Base-by-base conservation (phyloP, 2,329 filamentous ascomycete species). In the Cladosporium austrohemisphaericum region DNA sequence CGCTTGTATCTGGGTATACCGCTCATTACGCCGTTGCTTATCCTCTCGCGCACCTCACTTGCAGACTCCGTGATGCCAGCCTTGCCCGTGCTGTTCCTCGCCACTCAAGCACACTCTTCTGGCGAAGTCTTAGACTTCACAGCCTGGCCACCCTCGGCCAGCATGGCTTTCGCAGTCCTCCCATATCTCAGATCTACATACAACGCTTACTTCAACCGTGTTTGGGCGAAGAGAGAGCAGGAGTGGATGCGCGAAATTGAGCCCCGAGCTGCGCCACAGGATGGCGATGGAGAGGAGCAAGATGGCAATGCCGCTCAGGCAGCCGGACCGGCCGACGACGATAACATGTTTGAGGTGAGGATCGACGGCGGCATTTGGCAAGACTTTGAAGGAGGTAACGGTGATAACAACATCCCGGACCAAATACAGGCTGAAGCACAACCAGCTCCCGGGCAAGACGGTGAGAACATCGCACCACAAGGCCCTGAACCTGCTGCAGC, bases 181-280 rank as follows among this genome's bases (percentile, higher is more conserved):
- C 85, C 85, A 0, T 86, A 86, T 55, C 60, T 86, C 2, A 78
- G 83, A 45, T 76, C 76, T 25, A 71, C 78, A 18, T 88, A 88
- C 66, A 80, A 81, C 49, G 70, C 74, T 23, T 71, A 83, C 44
- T 86, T 85, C 60, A 74, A 81, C 35, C 73, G 72, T 36, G 61
- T 81, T 2, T 83, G 83, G 68, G 72, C 75, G 13, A 72, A 76
- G 16, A 67, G 76, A 45, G 80, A 84, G 60, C 73, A 73, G 55
- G 74, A 72, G 47, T 85, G 83, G 83, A 70, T 83, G 16, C 75
- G 77, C 43, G 80, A 83, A 55, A 76, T 85, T 2, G 79, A 82
- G 51, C 81, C 81, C 8, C 74, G 79, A 9, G 55, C 56, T 20
- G 63, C 51, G 11, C 60, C 63, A 23, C 20, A 37, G 25, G 54